Percentiles rank a stretch among this genome's conserved stretches.
Conservation (phyloP, 2,329 filamentous ascomycete genomes). For the Fusarium clavum region DNA sequence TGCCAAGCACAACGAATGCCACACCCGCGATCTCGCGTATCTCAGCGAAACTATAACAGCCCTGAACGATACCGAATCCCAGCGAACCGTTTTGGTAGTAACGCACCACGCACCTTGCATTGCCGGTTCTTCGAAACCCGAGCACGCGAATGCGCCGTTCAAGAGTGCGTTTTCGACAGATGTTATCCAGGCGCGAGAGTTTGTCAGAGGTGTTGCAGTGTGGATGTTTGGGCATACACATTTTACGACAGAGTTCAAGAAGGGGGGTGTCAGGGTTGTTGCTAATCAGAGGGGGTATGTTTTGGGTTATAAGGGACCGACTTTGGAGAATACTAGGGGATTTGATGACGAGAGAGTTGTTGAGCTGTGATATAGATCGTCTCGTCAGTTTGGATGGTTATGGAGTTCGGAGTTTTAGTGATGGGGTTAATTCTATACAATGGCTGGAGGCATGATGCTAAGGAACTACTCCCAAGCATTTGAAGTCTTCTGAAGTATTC, state of each 20-base stretch:
- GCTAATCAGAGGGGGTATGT: slow-evolving; percentile 61
- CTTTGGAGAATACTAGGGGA: slow-evolving; percentile 41
- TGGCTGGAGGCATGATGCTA: no score
- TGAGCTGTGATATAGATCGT: slow-evolving; percentile 30
- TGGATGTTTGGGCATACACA: slow-evolving; percentile 65
- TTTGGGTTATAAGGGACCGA: slow-evolving; percentile 42
- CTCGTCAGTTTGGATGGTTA: neutral
- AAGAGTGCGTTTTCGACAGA: slow-evolving; percentile 66
- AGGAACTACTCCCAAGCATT: neutral
- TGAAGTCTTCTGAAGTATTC: no score
- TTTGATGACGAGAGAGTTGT: slow-evolving; percentile 43
- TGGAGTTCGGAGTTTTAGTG: neutral
- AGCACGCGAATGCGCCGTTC: slow-evolving; percentile 60
- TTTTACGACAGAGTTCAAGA: slow-evolving; percentile 53
- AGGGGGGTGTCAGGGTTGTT: slow-evolving; percentile 53
- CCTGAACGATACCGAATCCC: slow-evolving; percentile 32
- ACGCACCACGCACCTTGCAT: slow-evolving; percentile 70
- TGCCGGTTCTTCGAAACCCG: slow-evolving; percentile 60
- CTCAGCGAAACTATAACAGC: slow-evolving; percentile 55
- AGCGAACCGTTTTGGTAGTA: slow-evolving; percentile 58
- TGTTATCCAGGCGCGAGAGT: slow-evolving; percentile 47
- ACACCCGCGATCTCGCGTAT: slow-evolving; percentile 63
- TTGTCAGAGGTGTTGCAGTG: slow-evolving; percentile 48
- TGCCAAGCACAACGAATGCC: slow-evolving; percentile 60
- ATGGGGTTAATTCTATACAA: neutral